Percentiles rank a stretch among this genome's conserved stretches.
These are phyloP conservation scores for Heterobasidion annosum DNA, from an alignment of 1,284 basidiomycete genomes.

Conservation along the genomic window DNA sequence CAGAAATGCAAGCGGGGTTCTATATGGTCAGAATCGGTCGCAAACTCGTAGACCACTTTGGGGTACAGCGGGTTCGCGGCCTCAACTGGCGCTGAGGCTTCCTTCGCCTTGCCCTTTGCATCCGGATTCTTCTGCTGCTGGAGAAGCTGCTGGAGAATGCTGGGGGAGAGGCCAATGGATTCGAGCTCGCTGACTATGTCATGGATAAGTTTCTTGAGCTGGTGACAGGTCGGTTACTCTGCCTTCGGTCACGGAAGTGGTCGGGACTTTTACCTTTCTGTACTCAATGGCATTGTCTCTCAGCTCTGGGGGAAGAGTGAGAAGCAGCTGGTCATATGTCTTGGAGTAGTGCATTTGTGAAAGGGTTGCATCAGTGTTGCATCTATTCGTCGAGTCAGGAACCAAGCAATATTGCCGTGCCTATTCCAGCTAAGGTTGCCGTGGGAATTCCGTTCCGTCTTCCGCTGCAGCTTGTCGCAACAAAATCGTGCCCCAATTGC, in stretches of 20 bases:
- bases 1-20: constrained; percentile 50
- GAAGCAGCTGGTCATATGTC: constrained; percentile 62
- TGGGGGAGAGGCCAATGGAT: constrained; percentile 64
- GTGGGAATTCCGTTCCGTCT: no score
- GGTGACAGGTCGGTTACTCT: constrained; percentile 18
- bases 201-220: constrained; percentile 90
- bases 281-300: constrained; percentile 81
- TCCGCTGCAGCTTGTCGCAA: no score
- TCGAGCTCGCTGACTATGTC: constrained; percentile 78
- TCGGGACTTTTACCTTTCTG: constrained; percentile 45
- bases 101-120: constrained; percentile 17
- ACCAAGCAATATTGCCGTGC: background rate
- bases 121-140: constrained; percentile 14
- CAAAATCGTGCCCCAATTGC: no score
- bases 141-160: constrained; percentile 37
- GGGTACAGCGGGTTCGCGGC: constrained; percentile 9
- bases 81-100: constrained; percentile 6
- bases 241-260: background rate
- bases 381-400: background rate
- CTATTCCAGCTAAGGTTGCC: no score
- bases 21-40: constrained; percentile 33
- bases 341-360: constrained; percentile 77
- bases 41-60: constrained; percentile 47
- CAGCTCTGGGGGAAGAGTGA: constrained; percentile 67
- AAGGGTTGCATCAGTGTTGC: background rate